These are phyloP conservation scores for Logfia minima DNA, from an alignment of 129 eudicot genomes.

Conservation along the genomic window DNA sequence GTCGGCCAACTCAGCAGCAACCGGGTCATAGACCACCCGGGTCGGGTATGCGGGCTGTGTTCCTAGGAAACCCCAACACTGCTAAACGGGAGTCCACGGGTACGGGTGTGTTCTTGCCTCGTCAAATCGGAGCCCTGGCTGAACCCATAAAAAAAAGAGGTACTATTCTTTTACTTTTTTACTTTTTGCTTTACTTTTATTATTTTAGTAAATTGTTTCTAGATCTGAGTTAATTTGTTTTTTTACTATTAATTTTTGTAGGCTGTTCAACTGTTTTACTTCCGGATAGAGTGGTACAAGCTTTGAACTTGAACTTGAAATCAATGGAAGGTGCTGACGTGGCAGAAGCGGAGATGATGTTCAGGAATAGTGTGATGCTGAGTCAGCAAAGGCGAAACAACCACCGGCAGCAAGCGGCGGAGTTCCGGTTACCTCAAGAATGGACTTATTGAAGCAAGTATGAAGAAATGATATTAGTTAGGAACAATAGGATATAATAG, in stretches of 20 bases:
- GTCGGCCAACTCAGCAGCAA: slow-evolving; percentile 44
- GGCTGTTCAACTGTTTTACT: slow-evolving; percentile 66
- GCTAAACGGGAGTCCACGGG: slow-evolving; percentile 67
- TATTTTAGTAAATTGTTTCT: background rate
- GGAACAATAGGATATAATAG: background rate
- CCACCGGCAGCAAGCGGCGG: slow-evolving; percentile 42
- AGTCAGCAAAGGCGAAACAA: slow-evolving; percentile 42
- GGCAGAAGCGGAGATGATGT: slow-evolving; percentile 40
- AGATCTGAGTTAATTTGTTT: slow-evolving; percentile 20
- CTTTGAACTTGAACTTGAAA: slow-evolving; percentile 60
- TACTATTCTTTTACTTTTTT: background rate
- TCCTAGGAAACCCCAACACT: slow-evolving; percentile 49
- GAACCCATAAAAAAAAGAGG: slow-evolving; percentile 69
- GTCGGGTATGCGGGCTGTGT: slow-evolving; percentile 71
- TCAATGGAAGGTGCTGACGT: slow-evolving; percentile 37
- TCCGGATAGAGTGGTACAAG: slow-evolving; percentile 78
- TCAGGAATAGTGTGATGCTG: slow-evolving; percentile 30
- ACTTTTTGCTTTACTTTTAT: background rate
- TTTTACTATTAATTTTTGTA: slow-evolving; percentile 19
- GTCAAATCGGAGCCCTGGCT: slow-evolving; percentile 54
- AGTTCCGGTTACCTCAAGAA: slow-evolving; percentile 72
- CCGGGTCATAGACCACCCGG: slow-evolving; percentile 37
- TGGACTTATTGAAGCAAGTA: slow-evolving; percentile 67
- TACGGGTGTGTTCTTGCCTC: slow-evolving; percentile 86
- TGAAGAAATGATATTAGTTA: background rate